Base-by-base conservation (phyloP, 1,284 basidiomycete species). In the Cryptococcus amylolentus region DNA sequence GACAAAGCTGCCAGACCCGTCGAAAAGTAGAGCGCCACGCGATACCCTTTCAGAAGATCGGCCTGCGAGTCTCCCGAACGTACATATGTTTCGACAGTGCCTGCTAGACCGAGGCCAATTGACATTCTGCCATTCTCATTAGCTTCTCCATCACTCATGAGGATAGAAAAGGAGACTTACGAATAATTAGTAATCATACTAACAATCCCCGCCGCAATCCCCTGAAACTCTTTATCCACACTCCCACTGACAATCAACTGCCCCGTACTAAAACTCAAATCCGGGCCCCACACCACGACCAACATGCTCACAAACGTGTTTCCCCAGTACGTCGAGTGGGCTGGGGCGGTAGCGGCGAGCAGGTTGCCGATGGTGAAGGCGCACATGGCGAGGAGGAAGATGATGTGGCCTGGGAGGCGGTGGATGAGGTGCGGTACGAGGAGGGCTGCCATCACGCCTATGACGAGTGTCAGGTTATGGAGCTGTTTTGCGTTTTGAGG, bases 361-460 rank as follows among this genome's bases (percentile, higher is more conserved):
- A 70, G 50, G 39, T 61, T 58, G 6, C 64, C 67, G 10, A 63
- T 50, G n/a, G 57, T 41, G 58, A 70, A 70, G 4, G 65, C 55
- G 16, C 62, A 31, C 65, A 70, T 68, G 7, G 65, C 55, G 7
- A 51, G 53, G n/a, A 68, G 57, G 52, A 70, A 63, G 47, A 70
- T 65, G 31, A 55, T 42, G 46, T 65, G 55, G 4, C 64, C 62
- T 14, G 58, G 51, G 27, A 67, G 45, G 5, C 60, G 60, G 16
- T 56, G 56, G 55, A 70, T 66, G 42, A 70, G 45, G 3, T 48
- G 53, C 5, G 64, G 65, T 31, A 67, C 60, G 8, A 59, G 31
- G 20, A 66, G 42, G 1, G 69, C 69, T 2, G 65, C 63, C 27
- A 56, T 37, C 14, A 57, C 59, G n/a, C 68, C 67, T 35, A 35